Base-by-base conservation (phyloP, 2,329 filamentous ascomycete genomes). In the Chaetothyriales sp. region DNA sequence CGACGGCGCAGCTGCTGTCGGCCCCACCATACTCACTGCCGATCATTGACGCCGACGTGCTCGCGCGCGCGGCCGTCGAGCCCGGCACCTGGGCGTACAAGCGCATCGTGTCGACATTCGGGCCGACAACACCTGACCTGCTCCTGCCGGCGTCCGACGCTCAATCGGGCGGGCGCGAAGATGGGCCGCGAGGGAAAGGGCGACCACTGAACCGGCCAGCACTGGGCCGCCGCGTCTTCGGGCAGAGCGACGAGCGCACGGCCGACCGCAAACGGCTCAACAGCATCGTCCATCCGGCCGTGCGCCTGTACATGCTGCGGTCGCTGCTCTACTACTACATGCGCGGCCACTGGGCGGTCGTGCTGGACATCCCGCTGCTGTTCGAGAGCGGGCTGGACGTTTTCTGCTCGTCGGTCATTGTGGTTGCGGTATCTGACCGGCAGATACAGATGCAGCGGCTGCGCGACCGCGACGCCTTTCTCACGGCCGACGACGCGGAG, bases 21-120 rank as follows among this genome's bases (percentile, higher is more conserved):
- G 76, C 80, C 4, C 74, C 86, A 4, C 92, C 90, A 0, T 86
- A 95, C 74, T 83, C 80, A 55, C 78, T 98, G 56, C 89, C 92
- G 62, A 78, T 98, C 61, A 83, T 98, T 72, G 92, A 98, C 66
- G 90, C 92, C 65, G 92, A 98, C 72, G 71, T 94, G 51, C 77
- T 97, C 55, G 90, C 92, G 47, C 89, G 90, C 61, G 79, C 92
- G 67, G 92, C 97, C 54, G 90, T 98, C 66, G 88, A 94, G 67
- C 92, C 92, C 1, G 92, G 92, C 25, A 94, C 87, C 5, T 65
- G 77, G 10, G 90, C 85, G 60, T 95, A 97, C 74, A 73, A 77
- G 48, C 81, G 83, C 55, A 95, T 98, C 59, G 78, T 97, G 43
- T 70, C 76, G 18, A 75, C 95, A 69, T 98, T 98, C 67, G 78